Conservation (phyloP, 2,329 filamentous ascomycete genomes). For the Sporothrix euskadiensis region DNA sequence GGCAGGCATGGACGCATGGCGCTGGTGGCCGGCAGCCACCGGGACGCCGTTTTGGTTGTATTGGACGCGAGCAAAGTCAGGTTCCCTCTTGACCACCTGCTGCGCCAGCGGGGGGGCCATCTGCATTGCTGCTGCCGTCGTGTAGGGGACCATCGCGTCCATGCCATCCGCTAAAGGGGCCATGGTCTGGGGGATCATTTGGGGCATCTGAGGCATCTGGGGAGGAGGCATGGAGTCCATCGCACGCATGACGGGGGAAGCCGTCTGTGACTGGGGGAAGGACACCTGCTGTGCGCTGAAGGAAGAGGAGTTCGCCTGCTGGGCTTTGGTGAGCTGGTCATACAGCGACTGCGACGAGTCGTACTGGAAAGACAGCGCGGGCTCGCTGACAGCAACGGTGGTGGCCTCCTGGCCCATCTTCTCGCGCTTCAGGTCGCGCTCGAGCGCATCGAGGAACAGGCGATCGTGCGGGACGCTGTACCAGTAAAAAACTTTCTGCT, state of each 20-base stretch:
- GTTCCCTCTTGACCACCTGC: constrained; percentile 82
- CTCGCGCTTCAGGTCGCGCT: constrained; percentile 96
- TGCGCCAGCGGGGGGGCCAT: constrained; percentile 70
- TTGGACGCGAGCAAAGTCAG: constrained; percentile 77
- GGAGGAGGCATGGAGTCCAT: constrained; percentile 89
- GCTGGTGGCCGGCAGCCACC: constrained; percentile 78
- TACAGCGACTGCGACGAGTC: constrained; percentile 98
- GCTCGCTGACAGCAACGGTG: constrained; percentile 94
- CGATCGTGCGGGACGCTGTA: constrained; percentile 98
- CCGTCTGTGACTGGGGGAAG: constrained; percentile 73
- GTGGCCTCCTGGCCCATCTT: constrained; percentile 99
- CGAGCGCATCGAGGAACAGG: constrained; percentile 93
- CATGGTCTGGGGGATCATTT: constrained; percentile 56
- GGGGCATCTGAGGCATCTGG: constrained; percentile 55
- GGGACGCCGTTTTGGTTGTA: constrained; percentile 93
- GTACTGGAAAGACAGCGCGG: constrained; percentile 96
- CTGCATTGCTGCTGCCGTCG: constrained; percentile 56
- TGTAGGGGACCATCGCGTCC: constrained; percentile 71
- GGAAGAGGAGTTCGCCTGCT: constrained; percentile 97
- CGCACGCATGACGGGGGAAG: constrained; percentile 84
- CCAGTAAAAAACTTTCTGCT: constrained; percentile 99
- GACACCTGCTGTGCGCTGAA: constrained; percentile 77
- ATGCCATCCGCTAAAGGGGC: constrained; percentile 62
- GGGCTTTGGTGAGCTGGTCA: constrained; percentile 98
- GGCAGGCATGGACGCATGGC: constrained; percentile 97